A percentile compares a stretch with the other conserved stretches of the same genome.
Conservation (phyloP, 805 yeast species). For the Saturnispora halmiae region DNA sequence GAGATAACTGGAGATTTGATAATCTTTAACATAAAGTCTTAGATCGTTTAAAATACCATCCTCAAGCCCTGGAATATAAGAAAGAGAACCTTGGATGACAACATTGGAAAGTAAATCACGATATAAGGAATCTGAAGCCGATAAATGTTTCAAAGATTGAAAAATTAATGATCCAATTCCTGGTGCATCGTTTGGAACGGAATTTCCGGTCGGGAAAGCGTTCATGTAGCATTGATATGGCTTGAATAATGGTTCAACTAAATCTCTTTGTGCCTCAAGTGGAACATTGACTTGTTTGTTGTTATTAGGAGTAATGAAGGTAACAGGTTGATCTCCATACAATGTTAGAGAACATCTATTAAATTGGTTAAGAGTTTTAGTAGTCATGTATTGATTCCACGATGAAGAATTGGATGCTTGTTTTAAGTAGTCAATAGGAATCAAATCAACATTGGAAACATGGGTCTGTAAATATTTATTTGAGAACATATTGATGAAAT, state of each 20-base stretch:
- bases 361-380: conserved; percentile 23
- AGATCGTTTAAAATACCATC: conserved; percentile 50
- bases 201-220: conserved; percentile 5
- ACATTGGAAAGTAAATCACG: conserved; percentile 36
- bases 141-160: conserved; percentile 37
- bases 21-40: conserved; percentile 45
- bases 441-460: conserved; percentile 9
- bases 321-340: conserved; percentile 7
- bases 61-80: conserved; percentile 46
- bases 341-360: conserved; percentile 5
- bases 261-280: conserved; percentile 9
- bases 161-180: conserved; percentile 40
- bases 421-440: conserved; percentile 10
- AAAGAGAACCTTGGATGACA: conserved; percentile 53
- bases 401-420: conserved; percentile 1
- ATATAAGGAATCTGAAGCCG: conserved; percentile 34
- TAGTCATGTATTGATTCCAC: conserved; percentile 17
- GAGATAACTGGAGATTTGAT: conserved; percentile 32
- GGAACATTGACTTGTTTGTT: conserved; percentile 28
- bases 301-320: conserved; percentile 36
- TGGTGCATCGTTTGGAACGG: conserved; percentile 40
- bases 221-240: conserved; percentile 40
- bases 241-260: conserved; percentile 63
- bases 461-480: conserved; percentile 34
- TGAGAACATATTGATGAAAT: conserved; percentile 63